Evolutionary conservation across 768 basidiomycete genomes (phyloP).

Genomic region (Pulveroboletus sp.): DNA sequence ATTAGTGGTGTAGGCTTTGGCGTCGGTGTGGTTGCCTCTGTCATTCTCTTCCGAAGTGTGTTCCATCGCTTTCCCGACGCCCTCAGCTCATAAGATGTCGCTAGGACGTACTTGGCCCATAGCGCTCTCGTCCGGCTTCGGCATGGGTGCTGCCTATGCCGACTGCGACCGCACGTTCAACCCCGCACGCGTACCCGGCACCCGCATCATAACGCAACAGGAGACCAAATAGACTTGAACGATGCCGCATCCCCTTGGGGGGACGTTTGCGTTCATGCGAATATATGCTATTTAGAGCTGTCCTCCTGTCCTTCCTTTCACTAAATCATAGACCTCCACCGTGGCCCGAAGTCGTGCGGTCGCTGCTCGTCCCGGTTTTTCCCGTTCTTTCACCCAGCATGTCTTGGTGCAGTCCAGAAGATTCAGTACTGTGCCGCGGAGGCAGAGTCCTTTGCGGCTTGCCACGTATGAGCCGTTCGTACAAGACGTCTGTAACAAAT

Average conservation of each 20-base stretch:
- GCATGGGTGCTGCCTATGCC: conserved; percentile 80
- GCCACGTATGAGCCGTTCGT: conserved; percentile 56
- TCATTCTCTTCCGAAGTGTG: conserved; percentile 88
- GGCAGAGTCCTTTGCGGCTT: conserved; percentile 43
- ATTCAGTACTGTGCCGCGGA: neutral
- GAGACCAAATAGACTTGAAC: conserved; percentile 20
- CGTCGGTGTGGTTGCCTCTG: conserved; percentile 82
- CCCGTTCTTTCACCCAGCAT: conserved; percentile 6
- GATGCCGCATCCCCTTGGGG: neutral
- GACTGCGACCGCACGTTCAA: conserved; percentile 95
- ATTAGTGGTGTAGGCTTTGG: conserved; percentile 83
- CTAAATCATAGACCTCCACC: conserved; percentile 11
- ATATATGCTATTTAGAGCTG: conserved; percentile 25
- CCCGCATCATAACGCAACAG: conserved; percentile 54
- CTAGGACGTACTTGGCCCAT: conserved; percentile 91
- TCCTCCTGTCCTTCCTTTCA: neutral
- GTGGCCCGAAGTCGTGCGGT: conserved; percentile 3
- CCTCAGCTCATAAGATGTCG: conserved; percentile 7
- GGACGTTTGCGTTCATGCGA: neutral
- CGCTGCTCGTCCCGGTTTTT: conserved; percentile 14
- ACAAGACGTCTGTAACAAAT: conserved; percentile 50
- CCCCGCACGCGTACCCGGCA: conserved; percentile 82
- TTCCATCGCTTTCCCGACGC: conserved; percentile 18
- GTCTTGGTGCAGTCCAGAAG: conserved; percentile 9
- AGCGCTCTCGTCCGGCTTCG: conserved; percentile 81